Conservation (phyloP, 331 rosid genomes). For the Erythrophleum ivorense region DNA sequence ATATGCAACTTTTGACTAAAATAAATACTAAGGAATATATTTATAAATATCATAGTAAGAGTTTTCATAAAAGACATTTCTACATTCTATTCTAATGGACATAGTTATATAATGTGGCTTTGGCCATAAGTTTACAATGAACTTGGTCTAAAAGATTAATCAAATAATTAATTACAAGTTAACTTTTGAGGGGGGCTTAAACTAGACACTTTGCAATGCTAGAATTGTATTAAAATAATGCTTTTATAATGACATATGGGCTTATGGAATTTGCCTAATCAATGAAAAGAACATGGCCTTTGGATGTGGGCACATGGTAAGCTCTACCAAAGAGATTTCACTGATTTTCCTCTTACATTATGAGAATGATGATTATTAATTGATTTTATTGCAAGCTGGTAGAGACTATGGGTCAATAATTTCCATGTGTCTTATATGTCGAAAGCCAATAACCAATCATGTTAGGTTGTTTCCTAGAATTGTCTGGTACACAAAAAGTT, state of each 20-base stretch:
- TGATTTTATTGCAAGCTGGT: conserved; percentile 49
- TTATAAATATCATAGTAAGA: too few relatives aligned
- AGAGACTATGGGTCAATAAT: conserved; percentile 61
- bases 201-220: neutral
- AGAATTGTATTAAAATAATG: neutral
- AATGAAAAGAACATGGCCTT: conserved; percentile 63
- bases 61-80: too few relatives aligned
- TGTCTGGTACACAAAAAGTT: too few relatives aligned
- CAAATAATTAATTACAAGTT: too few relatives aligned
- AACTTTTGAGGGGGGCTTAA: neutral
- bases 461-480: conserved; percentile 47
- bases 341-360: neutral
- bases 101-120: too few relatives aligned
- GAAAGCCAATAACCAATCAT: conserved; percentile 47
- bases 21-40: too few relatives aligned
- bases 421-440: conserved; percentile 58
- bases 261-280: conserved; percentile 61
- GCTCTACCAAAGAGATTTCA: neutral
- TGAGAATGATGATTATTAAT: neutral
- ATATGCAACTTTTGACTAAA: too few relatives aligned
- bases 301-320: conserved; percentile 70
- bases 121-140: too few relatives aligned
- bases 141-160: too few relatives aligned
- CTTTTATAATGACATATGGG: conserved; percentile 29
- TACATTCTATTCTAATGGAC: too few relatives aligned